Evolutionary conservation across 805 yeast species (phyloP), one percentile per base, ranked within the genome.

Genomic region (Isabelozyma rhagii): DNA sequence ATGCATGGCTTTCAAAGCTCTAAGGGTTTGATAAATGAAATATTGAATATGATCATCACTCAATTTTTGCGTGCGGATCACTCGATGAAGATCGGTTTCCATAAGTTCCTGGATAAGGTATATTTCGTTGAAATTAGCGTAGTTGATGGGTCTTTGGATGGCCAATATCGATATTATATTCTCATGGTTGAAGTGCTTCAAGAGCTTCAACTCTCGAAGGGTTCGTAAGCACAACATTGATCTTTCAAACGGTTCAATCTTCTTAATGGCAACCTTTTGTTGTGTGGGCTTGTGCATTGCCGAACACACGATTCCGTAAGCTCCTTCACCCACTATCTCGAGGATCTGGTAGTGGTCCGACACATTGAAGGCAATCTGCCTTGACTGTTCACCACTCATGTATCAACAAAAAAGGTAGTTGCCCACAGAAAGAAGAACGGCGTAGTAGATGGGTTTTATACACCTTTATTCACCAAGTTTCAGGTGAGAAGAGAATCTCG

Each of bases 41-140:
- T 91, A 91, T 66, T 93, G 98, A 58, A 92, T 85, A 67, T 93
- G 98, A 67, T 91, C 96, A 67, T 93, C 98, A 17, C 89, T 82
- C 47, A 93, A 75, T 49, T 80, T 80, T 68, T 93, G 98, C 1
- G 94, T 83, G 40, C 87, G 73, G 41, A 89, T 89, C 28, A 89
- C 94, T 44, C 89, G 77, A 65, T 88, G 94, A 55, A 89, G 71
- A 65, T 89, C 96, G 0, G 96, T 89, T 63, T 89, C 94, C 94
- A 89, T 89, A 55, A 89, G 72, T 61, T 89, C 96, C 67, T 89
- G 94, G 53, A 87, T 88, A 43, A 93, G 75, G 66, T 93, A 93
- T 27, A 93, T 96, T 62, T 92, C 97, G 54, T 83, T 81, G 66
- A 93, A 90, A 45, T 80, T 69, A 36, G 89, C 93, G 64, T 80